Conservation (phyloP, 441 rosid species). For the Francoa sonchifolia region DNA sequence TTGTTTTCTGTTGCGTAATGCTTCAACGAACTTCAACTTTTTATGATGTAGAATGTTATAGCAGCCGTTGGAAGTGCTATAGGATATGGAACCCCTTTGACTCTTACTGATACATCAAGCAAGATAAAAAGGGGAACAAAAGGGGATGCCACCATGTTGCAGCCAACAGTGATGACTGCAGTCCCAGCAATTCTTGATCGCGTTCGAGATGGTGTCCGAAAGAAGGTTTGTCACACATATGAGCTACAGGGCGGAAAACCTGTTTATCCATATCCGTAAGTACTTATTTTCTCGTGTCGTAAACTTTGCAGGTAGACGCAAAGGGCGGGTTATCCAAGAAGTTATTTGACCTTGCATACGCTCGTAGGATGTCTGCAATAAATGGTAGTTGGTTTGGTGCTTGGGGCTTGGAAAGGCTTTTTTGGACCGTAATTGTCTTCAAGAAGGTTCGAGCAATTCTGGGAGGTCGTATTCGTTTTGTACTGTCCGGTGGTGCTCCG, state of each 20-base stretch:
- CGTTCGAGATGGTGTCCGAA: slow-evolving; percentile 89
- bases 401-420: slow-evolving; percentile 75
- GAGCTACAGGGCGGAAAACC: background rate
- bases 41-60: slow-evolving; percentile 47
- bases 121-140: slow-evolving; percentile 82
- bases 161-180: slow-evolving; percentile 90
- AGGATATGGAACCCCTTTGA: slow-evolving; percentile 91
- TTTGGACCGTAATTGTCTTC: slow-evolving; percentile 85
- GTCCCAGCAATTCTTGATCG: slow-evolving; percentile 99
- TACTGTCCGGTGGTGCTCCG: slow-evolving; percentile 99
- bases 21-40: slow-evolving; percentile 5
- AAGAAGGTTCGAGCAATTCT: slow-evolving; percentile 68
- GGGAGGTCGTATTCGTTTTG: slow-evolving; percentile 83
- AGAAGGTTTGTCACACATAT: slow-evolving; percentile 44
- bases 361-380: slow-evolving; percentile 74
- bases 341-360: slow-evolving; percentile 82
- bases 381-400: slow-evolving; percentile 96
- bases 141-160: slow-evolving; percentile 73
- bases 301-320: slow-evolving; percentile 49
- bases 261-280: background rate
- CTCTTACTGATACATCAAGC: slow-evolving; percentile 90
- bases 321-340: slow-evolving; percentile 75
- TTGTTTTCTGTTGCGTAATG: slow-evolving; percentile 3
- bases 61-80: slow-evolving; percentile 80
- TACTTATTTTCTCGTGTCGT: slow-evolving; percentile 6